phyloP scores from a whole-genome alignment of 73 alveolate genomes.

The Paramecium caudatum region DNA sequence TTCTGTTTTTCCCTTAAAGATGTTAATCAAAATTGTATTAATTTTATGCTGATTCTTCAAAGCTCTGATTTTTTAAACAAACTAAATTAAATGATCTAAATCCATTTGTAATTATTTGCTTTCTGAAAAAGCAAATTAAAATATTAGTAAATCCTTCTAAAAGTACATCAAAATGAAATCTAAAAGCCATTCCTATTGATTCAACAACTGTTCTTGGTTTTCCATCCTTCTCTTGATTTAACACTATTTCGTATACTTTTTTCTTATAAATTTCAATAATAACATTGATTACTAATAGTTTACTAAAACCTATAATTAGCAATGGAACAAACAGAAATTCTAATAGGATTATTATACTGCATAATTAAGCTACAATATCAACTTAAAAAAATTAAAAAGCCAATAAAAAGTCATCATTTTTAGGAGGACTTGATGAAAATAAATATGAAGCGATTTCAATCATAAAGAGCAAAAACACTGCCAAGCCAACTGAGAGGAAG shows the following conservation, averaged over 20 bases:
- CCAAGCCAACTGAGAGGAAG: background rate
- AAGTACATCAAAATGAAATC: conserved; percentile 10
- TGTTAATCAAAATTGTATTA: background rate
- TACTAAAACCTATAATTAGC: background rate
- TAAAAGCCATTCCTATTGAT: background rate
- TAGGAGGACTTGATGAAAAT: background rate
- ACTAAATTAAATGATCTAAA: background rate
- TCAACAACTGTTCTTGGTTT: background rate
- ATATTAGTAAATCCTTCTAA: background rate
- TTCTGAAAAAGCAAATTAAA: background rate
- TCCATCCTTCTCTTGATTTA: background rate
- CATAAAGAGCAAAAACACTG: background rate
- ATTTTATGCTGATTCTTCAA: conserved; percentile 19
- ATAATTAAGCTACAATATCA: background rate
- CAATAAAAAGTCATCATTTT: background rate
- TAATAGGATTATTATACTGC: background rate
- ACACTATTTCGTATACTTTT: background rate
- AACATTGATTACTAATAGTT: conserved; percentile 3
- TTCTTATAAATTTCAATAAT: conserved; percentile 3
- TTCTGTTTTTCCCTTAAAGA: background rate
- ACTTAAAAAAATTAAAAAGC: conserved; percentile 17
- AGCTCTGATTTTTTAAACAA: background rate
- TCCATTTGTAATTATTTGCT: conserved; percentile 11
- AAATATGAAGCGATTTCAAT: background rate
- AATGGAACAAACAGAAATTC: conserved; percentile 3